Base-by-base conservation (phyloP, 2,329 filamentous ascomycete genomes). In the Penicillium polonicum region DNA sequence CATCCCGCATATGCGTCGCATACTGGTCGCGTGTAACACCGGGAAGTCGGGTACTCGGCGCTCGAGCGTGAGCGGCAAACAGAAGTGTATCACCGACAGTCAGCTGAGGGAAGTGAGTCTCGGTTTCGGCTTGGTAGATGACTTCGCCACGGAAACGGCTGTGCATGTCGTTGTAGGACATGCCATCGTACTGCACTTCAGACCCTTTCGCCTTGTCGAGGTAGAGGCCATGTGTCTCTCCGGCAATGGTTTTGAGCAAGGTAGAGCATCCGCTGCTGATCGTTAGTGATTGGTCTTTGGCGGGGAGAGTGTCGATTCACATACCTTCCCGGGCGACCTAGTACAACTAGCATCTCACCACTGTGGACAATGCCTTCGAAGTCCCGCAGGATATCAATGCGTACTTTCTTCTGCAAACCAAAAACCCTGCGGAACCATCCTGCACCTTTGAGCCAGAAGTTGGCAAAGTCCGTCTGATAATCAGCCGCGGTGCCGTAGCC, bases 41-140 rank as follows among this genome's bases (percentile, higher is more conserved):
- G 62, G 69, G 70, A 13, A 72, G 63, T 23, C 72, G 68, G 55
- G 73, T 74, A 9, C 61, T 64, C 21, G 81, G 80, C 3, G 79
- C 79, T 12, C 81, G 75, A 4, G 89, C 88, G 33, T 83, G 80
- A 9, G 89, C 88, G 17, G 89, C 89, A 63, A 92, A 92, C 48
- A 85, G 85, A 43, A 92, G 81, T 1, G 90, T 93, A 66, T 92
- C 88, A 51, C 88, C 88, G 23, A 92, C 89, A 0, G 84, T 88
- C 66, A 93, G 76, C 76, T 87, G 84, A 13, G 89, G 88, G 69
- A 92, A 92, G 74, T 92, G 89, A 5, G 89, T 87, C 70, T 94
- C 91, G 29, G 90, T 87, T 74, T 93, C 90, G 52, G 89, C 89
- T 1, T 89, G 91, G 76, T 93, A 94, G 71, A 93, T 92, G 61